phyloP scores from a whole-genome alignment of 2,329 filamentous ascomycete genomes.

The Diaporthe capsici region DNA sequence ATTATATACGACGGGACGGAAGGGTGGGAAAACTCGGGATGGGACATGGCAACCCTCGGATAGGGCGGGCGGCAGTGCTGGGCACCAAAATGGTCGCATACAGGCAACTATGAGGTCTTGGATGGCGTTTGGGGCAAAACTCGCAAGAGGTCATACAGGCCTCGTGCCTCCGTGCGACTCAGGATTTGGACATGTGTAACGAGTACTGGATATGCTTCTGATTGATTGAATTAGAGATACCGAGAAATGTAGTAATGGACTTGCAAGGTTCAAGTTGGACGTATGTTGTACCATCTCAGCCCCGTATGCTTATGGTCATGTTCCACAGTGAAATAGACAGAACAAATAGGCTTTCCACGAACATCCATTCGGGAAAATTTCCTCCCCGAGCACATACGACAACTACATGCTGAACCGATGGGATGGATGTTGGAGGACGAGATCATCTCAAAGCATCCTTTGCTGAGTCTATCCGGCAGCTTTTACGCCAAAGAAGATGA shows the following conservation, averaged over 20 bases:
- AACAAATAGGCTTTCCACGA: not conserved
- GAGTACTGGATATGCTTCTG: constrained; percentile 32
- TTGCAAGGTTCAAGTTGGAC: not conserved
- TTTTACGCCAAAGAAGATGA: too few relatives aligned
- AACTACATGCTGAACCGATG: not conserved
- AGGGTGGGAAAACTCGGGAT: not conserved
- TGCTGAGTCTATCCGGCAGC: not conserved
- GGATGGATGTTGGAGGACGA: not conserved
- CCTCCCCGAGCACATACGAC: not conserved
- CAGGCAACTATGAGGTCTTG: not conserved
- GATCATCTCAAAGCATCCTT: not conserved
- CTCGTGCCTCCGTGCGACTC: not conserved
- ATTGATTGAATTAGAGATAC: constrained; percentile 16
- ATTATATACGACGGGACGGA: constrained; percentile 14
- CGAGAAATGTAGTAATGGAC: constrained; percentile 28
- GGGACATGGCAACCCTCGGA: not conserved
- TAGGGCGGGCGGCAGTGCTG: not conserved
- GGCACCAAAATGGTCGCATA: not conserved
- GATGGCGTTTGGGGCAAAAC: constrained; percentile 18
- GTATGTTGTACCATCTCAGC: too few relatives aligned
- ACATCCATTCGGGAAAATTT: not conserved
- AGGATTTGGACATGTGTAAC: constrained; percentile 24
- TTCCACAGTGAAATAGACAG: not conserved
- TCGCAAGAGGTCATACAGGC: constrained; percentile 3
- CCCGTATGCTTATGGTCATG: not conserved